Evolutionary conservation across 2,329 filamentous ascomycete species (phyloP).

Genomic region (Pestalotiopsis sp.): DNA sequence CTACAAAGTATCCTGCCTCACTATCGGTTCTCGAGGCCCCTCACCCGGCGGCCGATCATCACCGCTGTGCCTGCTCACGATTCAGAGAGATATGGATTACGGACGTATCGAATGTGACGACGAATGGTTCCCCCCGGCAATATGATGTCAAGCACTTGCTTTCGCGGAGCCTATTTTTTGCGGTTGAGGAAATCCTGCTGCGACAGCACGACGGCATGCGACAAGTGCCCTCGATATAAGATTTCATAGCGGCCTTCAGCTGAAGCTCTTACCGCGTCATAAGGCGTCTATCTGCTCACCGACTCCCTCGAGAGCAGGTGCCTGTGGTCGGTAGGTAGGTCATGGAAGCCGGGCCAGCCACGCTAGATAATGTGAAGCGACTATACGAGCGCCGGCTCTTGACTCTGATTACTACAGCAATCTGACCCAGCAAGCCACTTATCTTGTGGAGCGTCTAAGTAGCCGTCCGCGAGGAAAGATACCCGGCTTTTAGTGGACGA

Average conservation of each 20-base stretch:
- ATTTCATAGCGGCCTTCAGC: background rate
- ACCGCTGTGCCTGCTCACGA: background rate
- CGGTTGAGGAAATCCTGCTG: background rate
- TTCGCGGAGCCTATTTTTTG: background rate
- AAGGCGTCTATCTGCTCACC: background rate
- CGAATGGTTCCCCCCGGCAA: background rate
- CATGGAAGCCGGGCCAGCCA: background rate
- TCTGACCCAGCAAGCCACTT: background rate
- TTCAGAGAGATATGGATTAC: background rate
- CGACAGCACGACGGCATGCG: background rate
- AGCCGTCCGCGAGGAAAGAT: background rate
- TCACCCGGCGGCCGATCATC: background rate
- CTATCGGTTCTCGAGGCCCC: background rate
- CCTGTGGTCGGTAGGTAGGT: background rate
- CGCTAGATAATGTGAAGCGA: background rate
- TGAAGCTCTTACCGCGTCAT: background rate
- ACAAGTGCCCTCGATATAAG: background rate
- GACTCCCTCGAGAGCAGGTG: background rate
- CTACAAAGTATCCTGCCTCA: background rate
- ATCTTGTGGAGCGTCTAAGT: background rate
- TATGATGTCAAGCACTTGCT: background rate
- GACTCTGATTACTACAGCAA: background rate
- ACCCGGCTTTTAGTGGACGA: background rate
- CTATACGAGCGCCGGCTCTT: background rate
- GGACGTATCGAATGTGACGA: background rate